These are phyloP conservation scores for Pseudozyma tsukubaensis DNA, from an alignment of 1,284 basidiomycete species.

Conservation along the genomic window DNA sequence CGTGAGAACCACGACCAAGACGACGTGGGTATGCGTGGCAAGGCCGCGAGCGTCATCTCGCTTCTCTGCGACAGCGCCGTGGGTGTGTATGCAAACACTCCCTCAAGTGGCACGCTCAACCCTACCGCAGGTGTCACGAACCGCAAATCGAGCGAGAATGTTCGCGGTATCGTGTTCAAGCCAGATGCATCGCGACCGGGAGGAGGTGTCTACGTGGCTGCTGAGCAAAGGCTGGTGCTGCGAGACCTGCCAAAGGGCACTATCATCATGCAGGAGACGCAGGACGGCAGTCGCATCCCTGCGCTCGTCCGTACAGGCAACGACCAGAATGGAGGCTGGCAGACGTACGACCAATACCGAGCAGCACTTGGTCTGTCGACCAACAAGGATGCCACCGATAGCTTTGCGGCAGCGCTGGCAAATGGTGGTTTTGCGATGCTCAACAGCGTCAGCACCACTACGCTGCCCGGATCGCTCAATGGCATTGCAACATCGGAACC, in stretches of 20 bases:
- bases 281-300: slow-evolving; percentile 64
- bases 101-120: slow-evolving; percentile 67
- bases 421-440: slow-evolving; percentile 43
- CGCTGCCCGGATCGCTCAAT: not conserved
- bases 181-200: slow-evolving; percentile 75
- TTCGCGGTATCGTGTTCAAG: slow-evolving; percentile 76
- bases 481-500: not conserved
- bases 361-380: slow-evolving; percentile 39
- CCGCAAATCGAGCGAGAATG: slow-evolving; percentile 65
- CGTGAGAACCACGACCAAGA: slow-evolving; percentile 64
- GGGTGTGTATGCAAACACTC: slow-evolving; percentile 59
- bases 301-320: slow-evolving; percentile 53
- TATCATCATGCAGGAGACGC: slow-evolving; percentile 73
- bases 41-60: slow-evolving; percentile 90
- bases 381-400: slow-evolving; percentile 18
- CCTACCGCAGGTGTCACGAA: slow-evolving; percentile 71
- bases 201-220: slow-evolving; percentile 83
- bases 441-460: slow-evolving; percentile 21
- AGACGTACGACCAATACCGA: slow-evolving; percentile 63
- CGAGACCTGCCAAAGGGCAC: slow-evolving; percentile 76
- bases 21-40: slow-evolving; percentile 78
- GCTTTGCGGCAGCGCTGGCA: slow-evolving; percentile 32
- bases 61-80: slow-evolving; percentile 80
- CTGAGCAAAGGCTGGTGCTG: slow-evolving; percentile 71
- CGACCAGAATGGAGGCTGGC: slow-evolving; percentile 55